A percentile compares a stretch with the other conserved stretches of the same genome.
phyloP scores from a whole-genome alignment of 768 basidiomycete species.

The Trametes gibbosa region DNA sequence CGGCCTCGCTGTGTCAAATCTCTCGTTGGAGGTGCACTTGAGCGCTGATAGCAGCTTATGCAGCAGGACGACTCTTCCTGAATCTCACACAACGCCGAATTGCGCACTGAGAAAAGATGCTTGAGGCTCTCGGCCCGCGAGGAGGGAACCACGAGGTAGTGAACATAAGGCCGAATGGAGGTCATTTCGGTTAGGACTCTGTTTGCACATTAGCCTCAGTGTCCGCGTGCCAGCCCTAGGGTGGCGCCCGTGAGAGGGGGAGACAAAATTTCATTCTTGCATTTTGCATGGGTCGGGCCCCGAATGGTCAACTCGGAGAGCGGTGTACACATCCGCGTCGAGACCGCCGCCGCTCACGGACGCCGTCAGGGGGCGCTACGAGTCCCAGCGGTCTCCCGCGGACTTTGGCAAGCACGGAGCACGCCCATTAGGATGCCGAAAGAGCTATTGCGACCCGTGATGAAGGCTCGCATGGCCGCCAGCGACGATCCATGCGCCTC shows the following conservation, averaged over 20 bases:
- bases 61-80: too few species aligned
- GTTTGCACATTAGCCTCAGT: slow-evolving; percentile 3
- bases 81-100: too few species aligned
- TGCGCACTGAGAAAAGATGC: too few species aligned
- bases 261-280: slow-evolving; percentile 1
- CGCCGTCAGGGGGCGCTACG: not conserved
- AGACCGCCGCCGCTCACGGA: not conserved
- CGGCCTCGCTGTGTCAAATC: too few species aligned
- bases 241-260: not conserved
- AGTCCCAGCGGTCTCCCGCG: not conserved
- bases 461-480: not conserved
- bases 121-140: not conserved
- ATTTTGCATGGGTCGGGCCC: not conserved
- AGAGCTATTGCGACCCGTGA: too few species aligned
- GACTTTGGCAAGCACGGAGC: not conserved
- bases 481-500: not conserved
- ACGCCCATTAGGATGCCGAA: not conserved
- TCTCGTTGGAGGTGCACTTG: not conserved
- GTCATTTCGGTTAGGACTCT: not conserved
- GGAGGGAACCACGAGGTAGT: not conserved
- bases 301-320: not conserved
- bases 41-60: not conserved
- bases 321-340: not conserved
- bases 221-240: not conserved
- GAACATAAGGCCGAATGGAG: not conserved